Conservation (phyloP, 2,329 filamentous ascomycete genomes). For the Aureobasidium pullulans region DNA sequence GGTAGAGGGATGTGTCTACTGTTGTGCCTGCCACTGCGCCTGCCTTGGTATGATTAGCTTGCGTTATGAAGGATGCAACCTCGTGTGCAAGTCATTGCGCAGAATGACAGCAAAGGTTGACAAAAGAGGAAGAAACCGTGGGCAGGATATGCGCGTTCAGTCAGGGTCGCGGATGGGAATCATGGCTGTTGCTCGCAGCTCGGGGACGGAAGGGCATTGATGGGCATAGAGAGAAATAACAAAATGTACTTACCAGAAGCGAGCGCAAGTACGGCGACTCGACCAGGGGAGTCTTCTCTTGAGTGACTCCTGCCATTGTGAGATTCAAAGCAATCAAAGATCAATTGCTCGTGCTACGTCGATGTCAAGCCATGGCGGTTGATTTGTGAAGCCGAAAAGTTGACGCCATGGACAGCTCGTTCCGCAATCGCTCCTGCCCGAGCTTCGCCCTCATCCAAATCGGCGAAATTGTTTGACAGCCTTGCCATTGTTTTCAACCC, state of each 20-base stretch:
- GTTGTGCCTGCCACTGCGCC: slow-evolving; percentile 90
- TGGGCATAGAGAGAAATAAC: not conserved
- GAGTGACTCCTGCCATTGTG: slow-evolving; percentile 1
- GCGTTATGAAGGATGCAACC: not conserved
- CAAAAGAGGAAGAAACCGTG: not conserved
- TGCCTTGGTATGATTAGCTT: slow-evolving; percentile 43
- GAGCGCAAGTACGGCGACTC: slow-evolving; percentile 43
- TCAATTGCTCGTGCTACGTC: slow-evolving; percentile 10
- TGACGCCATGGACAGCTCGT: not conserved
- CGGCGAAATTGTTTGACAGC: not conserved
- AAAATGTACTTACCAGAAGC: slow-evolving; percentile 33
- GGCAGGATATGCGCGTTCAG: not conserved
- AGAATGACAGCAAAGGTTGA: too few species aligned
- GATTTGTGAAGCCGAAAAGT: slow-evolving; percentile 10
- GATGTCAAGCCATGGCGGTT: slow-evolving; percentile 9
- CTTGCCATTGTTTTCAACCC: not conserved
- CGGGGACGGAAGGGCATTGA: not conserved
- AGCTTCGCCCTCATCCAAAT: not conserved
- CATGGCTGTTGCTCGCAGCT: not conserved
- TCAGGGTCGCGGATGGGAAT: not conserved
- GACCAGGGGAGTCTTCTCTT: slow-evolving; percentile 18
- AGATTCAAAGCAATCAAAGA: not conserved
- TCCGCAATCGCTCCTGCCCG: slow-evolving; percentile 4
- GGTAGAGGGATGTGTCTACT: slow-evolving; percentile 93
- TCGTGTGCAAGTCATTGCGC: too few species aligned